These are phyloP conservation scores for Musa troglodytarum DNA, from an alignment of 176 grass and related monocot species.

Conservation along the genomic window DNA sequence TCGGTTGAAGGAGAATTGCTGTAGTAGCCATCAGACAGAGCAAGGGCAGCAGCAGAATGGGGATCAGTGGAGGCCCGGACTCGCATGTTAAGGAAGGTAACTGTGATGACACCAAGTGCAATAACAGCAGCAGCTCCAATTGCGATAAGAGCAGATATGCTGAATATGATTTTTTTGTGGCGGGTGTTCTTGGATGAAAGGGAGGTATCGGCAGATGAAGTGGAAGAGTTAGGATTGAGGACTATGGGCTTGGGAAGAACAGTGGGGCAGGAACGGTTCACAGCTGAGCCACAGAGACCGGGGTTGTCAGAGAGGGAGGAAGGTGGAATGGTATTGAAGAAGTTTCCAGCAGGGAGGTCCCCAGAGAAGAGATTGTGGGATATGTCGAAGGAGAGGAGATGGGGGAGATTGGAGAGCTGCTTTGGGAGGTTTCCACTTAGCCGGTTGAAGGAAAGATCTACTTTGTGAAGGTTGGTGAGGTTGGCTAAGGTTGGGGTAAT, in stretches of 20 bases:
- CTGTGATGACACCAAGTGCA: constrained; percentile 59
- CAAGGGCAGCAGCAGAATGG: constrained; percentile 28
- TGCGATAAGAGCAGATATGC: constrained; percentile 82
- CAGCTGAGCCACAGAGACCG: constrained; percentile 48
- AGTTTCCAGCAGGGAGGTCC: constrained; percentile 58
- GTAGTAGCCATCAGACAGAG: constrained; percentile 69
- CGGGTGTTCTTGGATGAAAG: constrained; percentile 30
- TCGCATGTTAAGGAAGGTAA: constrained; percentile 68
- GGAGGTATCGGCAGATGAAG: constrained; percentile 23
- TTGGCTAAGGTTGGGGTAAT: constrained; percentile 55
- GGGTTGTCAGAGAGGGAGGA: constrained; percentile 53
- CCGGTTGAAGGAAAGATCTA: constrained; percentile 67
- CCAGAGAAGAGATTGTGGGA: constrained; percentile 82
- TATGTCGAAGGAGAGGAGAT: constrained; percentile 57
- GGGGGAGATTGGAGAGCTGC: constrained; percentile 47
- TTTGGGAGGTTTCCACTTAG: constrained; percentile 56
- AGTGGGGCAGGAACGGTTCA: constrained; percentile 50
- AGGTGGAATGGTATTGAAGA: constrained; percentile 54
- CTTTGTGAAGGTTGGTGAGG: constrained; percentile 50
- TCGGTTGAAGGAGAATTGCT: constrained; percentile 69
- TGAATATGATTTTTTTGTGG: constrained; percentile 93
- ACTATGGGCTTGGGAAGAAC: constrained; percentile 92
- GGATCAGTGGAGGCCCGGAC: constrained; percentile 30
- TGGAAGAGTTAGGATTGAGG: constrained; percentile 78
- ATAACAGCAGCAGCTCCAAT: constrained; percentile 65